phyloP scores from a whole-genome alignment of 2,329 filamentous ascomycete species.

The Botrytis squamosa region DNA sequence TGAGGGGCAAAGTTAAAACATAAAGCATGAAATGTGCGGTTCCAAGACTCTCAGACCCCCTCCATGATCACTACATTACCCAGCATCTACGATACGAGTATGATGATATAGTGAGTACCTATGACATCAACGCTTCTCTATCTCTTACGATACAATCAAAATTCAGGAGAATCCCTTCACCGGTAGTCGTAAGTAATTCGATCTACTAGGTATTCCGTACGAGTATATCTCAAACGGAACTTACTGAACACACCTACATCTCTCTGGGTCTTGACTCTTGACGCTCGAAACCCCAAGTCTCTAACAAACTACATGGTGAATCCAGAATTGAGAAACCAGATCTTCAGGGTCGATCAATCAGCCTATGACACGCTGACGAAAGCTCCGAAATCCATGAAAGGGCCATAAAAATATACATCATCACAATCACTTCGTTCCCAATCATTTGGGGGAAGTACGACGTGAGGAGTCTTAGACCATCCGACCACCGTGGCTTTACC shows the following conservation, averaged over 20 bases:
- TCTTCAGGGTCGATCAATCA: slow-evolving; percentile 15
- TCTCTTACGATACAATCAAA: not conserved
- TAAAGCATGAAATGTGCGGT: not conserved
- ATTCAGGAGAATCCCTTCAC: not conserved
- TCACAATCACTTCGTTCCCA: not conserved
- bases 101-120: not conserved
- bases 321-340: not conserved
- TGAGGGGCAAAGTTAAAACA: slow-evolving; percentile 7
- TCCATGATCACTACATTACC: not conserved
- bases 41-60: slow-evolving; percentile 2
- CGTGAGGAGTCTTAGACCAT: not conserved
- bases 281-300: not conserved
- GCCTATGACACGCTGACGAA: slow-evolving; percentile 4
- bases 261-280: not conserved
- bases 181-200: not conserved
- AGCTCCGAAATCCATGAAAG: not conserved
- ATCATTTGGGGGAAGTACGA: not conserved
- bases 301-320: not conserved
- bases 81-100: not conserved
- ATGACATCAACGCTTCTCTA: not conserved
- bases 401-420: not conserved
- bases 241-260: not conserved
- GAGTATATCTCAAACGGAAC: not conserved
- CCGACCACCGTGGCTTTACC: not conserved
- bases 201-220: not conserved